Evolutionary conservation across 2,329 filamentous ascomycete genomes (phyloP).

Genomic region (Fusarium bactridioides): DNA sequence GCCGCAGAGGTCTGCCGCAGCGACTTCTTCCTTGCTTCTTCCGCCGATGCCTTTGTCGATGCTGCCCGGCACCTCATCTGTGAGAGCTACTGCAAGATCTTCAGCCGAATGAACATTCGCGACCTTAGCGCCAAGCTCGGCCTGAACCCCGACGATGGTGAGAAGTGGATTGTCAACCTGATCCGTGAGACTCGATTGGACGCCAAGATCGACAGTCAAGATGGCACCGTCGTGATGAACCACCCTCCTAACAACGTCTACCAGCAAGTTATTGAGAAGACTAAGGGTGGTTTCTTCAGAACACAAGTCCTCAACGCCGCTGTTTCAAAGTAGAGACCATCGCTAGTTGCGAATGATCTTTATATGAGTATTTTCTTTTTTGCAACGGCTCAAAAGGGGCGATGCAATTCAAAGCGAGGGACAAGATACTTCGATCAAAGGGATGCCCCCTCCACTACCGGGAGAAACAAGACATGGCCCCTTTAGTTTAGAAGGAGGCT

Average conservation of each 20-base stretch:
- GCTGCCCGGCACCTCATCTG: constrained; percentile 95
- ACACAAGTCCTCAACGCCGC: constrained; percentile 89
- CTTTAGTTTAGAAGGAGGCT: constrained; percentile 12
- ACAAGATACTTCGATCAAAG: constrained; percentile 19
- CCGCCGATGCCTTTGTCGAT: constrained; percentile 90
- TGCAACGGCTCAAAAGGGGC: constrained; percentile 33
- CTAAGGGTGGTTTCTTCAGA: constrained; percentile 98
- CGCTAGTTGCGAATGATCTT: constrained; percentile 11
- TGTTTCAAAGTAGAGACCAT: constrained; percentile 58
- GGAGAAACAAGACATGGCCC: background rate
- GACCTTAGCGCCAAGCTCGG: constrained; percentile 92
- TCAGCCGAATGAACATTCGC: constrained; percentile 97
- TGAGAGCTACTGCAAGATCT: constrained; percentile 99
- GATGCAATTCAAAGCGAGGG: constrained; percentile 28
- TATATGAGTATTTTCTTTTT: constrained; percentile 35
- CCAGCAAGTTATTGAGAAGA: constrained; percentile 98
- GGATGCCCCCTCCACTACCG: constrained; percentile 33
- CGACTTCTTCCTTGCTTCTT: constrained; percentile 93
- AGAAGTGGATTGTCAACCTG: constrained; percentile 99
- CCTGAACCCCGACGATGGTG: constrained; percentile 90
- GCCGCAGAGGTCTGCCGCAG: constrained; percentile 90
- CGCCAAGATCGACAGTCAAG: constrained; percentile 99
- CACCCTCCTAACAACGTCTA: constrained; percentile 98
- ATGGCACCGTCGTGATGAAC: constrained; percentile 99
- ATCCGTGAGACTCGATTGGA: constrained; percentile 97